These are phyloP conservation scores for Elongisporangium anandrum DNA, from an alignment of 352 stramenopile genomes.

Conservation along the genomic window DNA sequence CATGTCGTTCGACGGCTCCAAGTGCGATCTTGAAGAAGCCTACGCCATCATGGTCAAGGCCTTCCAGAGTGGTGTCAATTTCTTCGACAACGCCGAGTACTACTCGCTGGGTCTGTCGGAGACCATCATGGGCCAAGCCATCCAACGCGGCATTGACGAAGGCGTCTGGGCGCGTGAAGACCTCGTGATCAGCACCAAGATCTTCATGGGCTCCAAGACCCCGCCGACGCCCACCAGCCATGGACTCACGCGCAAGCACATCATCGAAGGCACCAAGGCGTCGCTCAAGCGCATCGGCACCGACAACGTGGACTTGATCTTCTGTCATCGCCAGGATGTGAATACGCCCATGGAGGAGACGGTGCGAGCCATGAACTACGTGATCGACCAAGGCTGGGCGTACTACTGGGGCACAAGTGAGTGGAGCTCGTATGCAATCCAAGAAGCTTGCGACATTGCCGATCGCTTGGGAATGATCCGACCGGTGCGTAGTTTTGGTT, in stretches of 20 bases:
- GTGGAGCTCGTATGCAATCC: slow-evolving; percentile 18
- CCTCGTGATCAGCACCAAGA: slow-evolving; percentile 48
- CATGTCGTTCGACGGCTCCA: slow-evolving; percentile 6
- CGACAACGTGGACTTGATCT: slow-evolving; percentile 54
- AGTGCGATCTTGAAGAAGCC: slow-evolving; percentile 5
- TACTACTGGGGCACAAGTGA: slow-evolving; percentile 54
- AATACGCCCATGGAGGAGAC: slow-evolving; percentile 55
- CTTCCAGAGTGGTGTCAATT: slow-evolving; percentile 34
- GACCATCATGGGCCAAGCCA: slow-evolving; percentile 24
- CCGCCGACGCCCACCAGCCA: slow-evolving; percentile 12
- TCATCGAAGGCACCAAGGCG: slow-evolving; percentile 37
- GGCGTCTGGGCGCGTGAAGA: slow-evolving; percentile 31
- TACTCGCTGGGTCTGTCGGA: slow-evolving; percentile 8
- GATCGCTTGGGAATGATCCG: slow-evolving; percentile 21
- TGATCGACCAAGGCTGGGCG: slow-evolving; percentile 47
- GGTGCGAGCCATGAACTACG: slow-evolving; percentile 50
- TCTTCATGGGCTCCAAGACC: slow-evolving; percentile 27
- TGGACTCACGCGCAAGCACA: slow-evolving; percentile 29
- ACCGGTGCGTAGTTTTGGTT: slow-evolving; percentile 5
- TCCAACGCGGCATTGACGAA: slow-evolving; percentile 30
- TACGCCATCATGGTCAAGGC: slow-evolving; percentile 13
- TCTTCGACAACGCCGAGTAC: slow-evolving; percentile 24
- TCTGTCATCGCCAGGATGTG: slow-evolving; percentile 44
- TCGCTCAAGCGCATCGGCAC: slow-evolving; percentile 30
- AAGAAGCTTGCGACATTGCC: slow-evolving; percentile 32